Conservation (phyloP, 2,329 filamentous ascomycete species). For the Purpureocillium lavendulum region DNA sequence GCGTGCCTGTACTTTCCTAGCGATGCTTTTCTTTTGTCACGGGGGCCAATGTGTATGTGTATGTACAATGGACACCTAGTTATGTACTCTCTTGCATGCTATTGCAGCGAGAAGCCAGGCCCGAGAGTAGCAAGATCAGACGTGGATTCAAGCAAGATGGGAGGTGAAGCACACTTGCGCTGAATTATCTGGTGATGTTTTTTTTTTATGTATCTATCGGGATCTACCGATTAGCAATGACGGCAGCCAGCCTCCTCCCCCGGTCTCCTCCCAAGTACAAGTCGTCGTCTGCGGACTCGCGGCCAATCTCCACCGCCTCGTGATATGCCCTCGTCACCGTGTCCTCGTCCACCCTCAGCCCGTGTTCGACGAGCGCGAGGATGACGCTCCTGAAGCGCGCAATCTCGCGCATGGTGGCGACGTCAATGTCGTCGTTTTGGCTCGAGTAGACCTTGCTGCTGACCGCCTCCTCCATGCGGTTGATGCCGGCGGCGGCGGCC, state of each 20-base stretch:
- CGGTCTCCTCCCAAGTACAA: conserved; percentile 52
- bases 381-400: conserved; percentile 75
- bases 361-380: conserved; percentile 71
- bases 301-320: conserved; percentile 67
- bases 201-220: too few relatives aligned
- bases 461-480: conserved; percentile 79
- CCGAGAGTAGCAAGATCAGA: too few relatives aligned
- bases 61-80: neutral
- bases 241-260: conserved; percentile 41
- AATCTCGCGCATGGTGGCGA: conserved; percentile 79
- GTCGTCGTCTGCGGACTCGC: conserved; percentile 50
- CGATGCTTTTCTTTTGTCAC: too few relatives aligned
- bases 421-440: conserved; percentile 80
- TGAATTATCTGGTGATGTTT: too few relatives aligned
- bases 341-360: conserved; percentile 81
- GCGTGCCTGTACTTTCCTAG: too few relatives aligned
- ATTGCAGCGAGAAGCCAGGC: too few relatives aligned
- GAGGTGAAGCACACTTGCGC: too few relatives aligned
- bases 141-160: too few relatives aligned
- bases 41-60: neutral
- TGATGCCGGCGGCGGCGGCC: conserved; percentile 54
- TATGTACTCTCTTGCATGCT: too few relatives aligned
- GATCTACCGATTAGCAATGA: conserved; percentile 17
- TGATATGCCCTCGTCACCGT: conserved; percentile 77
- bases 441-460: conserved; percentile 85